Conservation (phyloP, 495 filamentous ascomycete species). For the Penicillium daleae region DNA sequence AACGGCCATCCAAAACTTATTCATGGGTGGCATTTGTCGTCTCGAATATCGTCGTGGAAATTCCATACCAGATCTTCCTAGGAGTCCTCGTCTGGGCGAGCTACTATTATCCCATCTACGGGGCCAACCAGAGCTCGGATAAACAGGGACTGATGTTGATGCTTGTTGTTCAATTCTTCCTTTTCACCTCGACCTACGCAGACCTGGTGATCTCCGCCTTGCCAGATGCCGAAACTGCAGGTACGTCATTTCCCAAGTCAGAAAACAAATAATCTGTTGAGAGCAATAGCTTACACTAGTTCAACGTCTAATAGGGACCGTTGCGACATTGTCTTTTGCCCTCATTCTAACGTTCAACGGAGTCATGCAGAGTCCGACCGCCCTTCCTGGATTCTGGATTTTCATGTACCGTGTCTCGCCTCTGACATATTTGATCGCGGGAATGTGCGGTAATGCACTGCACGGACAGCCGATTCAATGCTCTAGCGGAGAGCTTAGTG, state of each 20-base stretch:
- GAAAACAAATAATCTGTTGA: background rate
- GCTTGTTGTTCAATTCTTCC: conserved; percentile 65
- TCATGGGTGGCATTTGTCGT: conserved; percentile 72
- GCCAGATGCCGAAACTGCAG: conserved; percentile 58
- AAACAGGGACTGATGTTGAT: conserved; percentile 54
- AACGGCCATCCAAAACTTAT: conserved; percentile 71
- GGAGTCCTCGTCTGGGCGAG: conserved; percentile 61
- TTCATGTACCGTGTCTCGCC: conserved; percentile 61
- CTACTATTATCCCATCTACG: conserved; percentile 64
- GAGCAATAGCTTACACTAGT: background rate
- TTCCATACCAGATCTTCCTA: conserved; percentile 68
- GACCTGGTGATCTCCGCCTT: conserved; percentile 55
- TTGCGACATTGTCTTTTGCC: conserved; percentile 62
- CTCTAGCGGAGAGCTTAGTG: conserved; percentile 39
- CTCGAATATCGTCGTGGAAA: conserved; percentile 69
- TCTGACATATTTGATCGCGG: conserved; percentile 61
- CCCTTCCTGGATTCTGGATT: conserved; percentile 58
- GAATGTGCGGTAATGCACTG: conserved; percentile 39
- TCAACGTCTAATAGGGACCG: conserved; percentile 15
- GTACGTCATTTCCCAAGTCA: conserved; percentile 29
- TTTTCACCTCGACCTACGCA: conserved; percentile 74
- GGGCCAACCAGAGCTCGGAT: conserved; percentile 39
- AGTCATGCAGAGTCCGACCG: conserved; percentile 55
- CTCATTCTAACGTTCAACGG: conserved; percentile 66
- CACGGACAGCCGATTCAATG: conserved; percentile 55